A percentile compares a stretch with the other conserved stretches of the same genome.
These are phyloP conservation scores for Schizochytrium sp. DNA, from an alignment of 108 stramenopile genomes.

Conservation along the genomic window DNA sequence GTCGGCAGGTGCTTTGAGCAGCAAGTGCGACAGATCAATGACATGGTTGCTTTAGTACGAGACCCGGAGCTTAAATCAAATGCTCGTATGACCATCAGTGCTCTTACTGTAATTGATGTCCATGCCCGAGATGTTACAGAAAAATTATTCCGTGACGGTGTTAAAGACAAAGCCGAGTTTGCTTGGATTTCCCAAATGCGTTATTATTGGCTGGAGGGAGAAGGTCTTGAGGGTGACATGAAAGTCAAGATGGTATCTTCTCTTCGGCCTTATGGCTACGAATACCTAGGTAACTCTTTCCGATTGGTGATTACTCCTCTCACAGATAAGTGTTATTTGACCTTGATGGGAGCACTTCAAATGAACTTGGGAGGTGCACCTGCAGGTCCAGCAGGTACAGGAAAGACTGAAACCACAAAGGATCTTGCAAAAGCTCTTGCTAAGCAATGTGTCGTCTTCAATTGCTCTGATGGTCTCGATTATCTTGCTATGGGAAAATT, in stretches of 20 bases:
- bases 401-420: slow-evolving; percentile 81
- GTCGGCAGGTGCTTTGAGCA: slow-evolving; percentile 49
- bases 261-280: slow-evolving; percentile 79
- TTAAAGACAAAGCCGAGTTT: slow-evolving; percentile 68
- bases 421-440: slow-evolving; percentile 80
- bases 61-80: slow-evolving; percentile 69
- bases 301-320: slow-evolving; percentile 82
- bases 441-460: slow-evolving; percentile 82
- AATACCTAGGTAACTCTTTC: slow-evolving; percentile 80
- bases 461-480: slow-evolving; percentile 82
- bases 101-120: slow-evolving; percentile 81
- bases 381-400: slow-evolving; percentile 82
- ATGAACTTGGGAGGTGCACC: slow-evolving; percentile 81
- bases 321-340: slow-evolving; percentile 81
- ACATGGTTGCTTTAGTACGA: slow-evolving; percentile 80
- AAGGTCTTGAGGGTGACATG: slow-evolving; percentile 70
- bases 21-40: slow-evolving; percentile 74
- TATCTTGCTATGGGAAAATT: slow-evolving; percentile 83
- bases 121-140: slow-evolving; percentile 80
- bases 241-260: slow-evolving; percentile 77
- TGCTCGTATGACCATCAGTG: slow-evolving; percentile 74
- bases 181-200: slow-evolving; percentile 75
- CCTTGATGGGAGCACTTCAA: slow-evolving; percentile 81
- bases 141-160: slow-evolving; percentile 73
- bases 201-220: slow-evolving; percentile 79